phyloP scores from a whole-genome alignment of 257 asterid species.

The Nicotiana noctiflora region DNA sequence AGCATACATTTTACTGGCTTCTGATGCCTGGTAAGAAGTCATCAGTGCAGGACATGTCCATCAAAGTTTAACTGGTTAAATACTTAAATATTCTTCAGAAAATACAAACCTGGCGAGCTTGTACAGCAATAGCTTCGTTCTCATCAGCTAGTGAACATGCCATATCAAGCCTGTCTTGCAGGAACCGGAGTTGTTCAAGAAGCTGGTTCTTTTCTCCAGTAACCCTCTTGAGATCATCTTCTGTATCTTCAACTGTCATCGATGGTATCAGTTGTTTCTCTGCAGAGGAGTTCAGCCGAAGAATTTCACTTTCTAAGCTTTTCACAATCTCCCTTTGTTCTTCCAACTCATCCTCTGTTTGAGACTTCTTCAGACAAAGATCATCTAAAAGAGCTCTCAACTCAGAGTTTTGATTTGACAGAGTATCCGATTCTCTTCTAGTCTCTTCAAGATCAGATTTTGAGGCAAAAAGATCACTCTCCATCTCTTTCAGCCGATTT shows the following conservation, averaged over 20 bases:
- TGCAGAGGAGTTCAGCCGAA: constrained; percentile 43
- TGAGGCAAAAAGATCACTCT: constrained; percentile 38
- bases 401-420: constrained; percentile 57
- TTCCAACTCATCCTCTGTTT: constrained; percentile 51
- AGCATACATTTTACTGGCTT: constrained; percentile 64
- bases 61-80: constrained; percentile 8
- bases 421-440: constrained; percentile 34
- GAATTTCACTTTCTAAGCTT: constrained; percentile 65
- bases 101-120: constrained; percentile 61
- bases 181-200: constrained; percentile 45
- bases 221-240: constrained; percentile 39
- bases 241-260: constrained; percentile 33
- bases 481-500: constrained; percentile 47
- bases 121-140: constrained; percentile 73
- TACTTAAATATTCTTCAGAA: constrained; percentile 13
- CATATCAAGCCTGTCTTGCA: constrained; percentile 65
- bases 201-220: constrained; percentile 56
- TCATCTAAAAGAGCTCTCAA: constrained; percentile 53
- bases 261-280: constrained; percentile 38
- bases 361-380: constrained; percentile 56
- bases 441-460: constrained; percentile 47
- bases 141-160: constrained; percentile 69
- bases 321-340: constrained; percentile 52
- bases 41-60: constrained; percentile 16
- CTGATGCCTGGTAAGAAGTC: constrained; percentile 48